phyloP scores from a whole-genome alignment of 2,329 filamentous ascomycete species.

The Alternaria arbusti region DNA sequence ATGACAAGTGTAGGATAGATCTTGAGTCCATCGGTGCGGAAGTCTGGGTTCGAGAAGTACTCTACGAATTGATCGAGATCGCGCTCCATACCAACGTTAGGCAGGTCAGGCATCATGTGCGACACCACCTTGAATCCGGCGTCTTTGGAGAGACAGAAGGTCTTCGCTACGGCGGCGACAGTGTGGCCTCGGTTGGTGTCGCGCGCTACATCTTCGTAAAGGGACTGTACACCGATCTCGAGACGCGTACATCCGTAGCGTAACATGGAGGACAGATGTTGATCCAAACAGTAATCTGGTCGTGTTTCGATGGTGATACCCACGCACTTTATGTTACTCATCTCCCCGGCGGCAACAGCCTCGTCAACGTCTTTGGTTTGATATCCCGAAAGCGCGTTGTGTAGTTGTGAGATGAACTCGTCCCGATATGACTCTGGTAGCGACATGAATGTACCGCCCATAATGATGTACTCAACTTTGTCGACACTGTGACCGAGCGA shows the following conservation, averaged over 20 bases:
- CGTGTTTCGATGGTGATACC: conserved; percentile 98
- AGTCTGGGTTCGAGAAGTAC: conserved; percentile 96
- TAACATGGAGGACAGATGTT: conserved; percentile 94
- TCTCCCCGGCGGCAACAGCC: conserved; percentile 89
- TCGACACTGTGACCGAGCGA: conserved; percentile 95
- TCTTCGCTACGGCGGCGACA: conserved; percentile 92
- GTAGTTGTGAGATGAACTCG: conserved; percentile 91
- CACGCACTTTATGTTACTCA: conserved; percentile 97
- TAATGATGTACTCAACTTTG: conserved; percentile 99
- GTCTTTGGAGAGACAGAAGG: conserved; percentile 96
- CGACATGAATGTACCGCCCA: conserved; percentile 99
- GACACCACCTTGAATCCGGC: conserved; percentile 98
- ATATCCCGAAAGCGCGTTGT: conserved; percentile 96
- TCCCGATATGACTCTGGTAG: conserved; percentile 87
- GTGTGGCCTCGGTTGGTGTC: conserved; percentile 98
- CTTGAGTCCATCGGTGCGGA: conserved; percentile 95
- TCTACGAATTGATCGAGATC: conserved; percentile 96
- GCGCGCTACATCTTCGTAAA: conserved; percentile 98
- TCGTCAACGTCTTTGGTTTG: conserved; percentile 94
- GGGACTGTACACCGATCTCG: conserved; percentile 92
- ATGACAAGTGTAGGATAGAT: conserved; percentile 99
- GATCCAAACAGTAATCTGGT: conserved; percentile 94
- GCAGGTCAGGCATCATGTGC: conserved; percentile 99
- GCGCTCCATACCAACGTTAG: conserved; percentile 97
- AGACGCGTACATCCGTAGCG: conserved; percentile 96